Percentiles rank a stretch among this genome's conserved stretches.
phyloP scores from a whole-genome alignment of 2,329 filamentous ascomycete genomes.

The Colletotrichum kahawae region DNA sequence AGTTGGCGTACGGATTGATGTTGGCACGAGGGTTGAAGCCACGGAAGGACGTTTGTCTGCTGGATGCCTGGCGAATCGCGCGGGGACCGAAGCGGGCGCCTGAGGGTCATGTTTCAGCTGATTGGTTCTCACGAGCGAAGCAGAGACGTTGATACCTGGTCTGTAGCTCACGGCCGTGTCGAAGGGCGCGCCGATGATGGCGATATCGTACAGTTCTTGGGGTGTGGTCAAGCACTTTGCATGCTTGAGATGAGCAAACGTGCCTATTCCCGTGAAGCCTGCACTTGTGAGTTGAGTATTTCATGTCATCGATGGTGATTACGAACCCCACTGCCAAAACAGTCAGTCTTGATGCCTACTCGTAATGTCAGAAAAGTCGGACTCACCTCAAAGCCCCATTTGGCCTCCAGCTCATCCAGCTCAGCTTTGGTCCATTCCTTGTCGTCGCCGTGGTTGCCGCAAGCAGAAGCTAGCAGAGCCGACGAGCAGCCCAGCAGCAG shows the following conservation, averaged over 20 bases:
- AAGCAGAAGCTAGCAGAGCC: slow-evolving; percentile 32
- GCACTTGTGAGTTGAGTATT: slow-evolving; percentile 49
- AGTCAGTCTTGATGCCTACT: not conserved
- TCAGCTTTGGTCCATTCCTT: slow-evolving; percentile 55
- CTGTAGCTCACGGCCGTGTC: slow-evolving; percentile 76
- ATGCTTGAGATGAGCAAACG: slow-evolving; percentile 74
- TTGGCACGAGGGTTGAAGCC: slow-evolving; percentile 81
- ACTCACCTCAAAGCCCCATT: slow-evolving; percentile 62
- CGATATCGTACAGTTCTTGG: slow-evolving; percentile 70
- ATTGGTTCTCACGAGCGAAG: not conserved
- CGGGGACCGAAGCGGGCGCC: slow-evolving; percentile 84
- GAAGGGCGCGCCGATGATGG: slow-evolving; percentile 74
- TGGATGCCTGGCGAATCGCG: slow-evolving; percentile 83
- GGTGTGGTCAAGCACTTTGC: slow-evolving; percentile 73
- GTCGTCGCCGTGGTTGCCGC: slow-evolving; percentile 38
- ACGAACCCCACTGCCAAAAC: slow-evolving; percentile 17
- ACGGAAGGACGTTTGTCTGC: slow-evolving; percentile 79
- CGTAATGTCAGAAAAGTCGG: not conserved
- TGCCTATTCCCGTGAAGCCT: slow-evolving; percentile 73
- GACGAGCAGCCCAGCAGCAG: slow-evolving; percentile 18
- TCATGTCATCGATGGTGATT: not conserved
- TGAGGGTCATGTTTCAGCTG: slow-evolving; percentile 21
- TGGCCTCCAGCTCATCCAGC: slow-evolving; percentile 56
- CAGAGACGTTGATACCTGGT: slow-evolving; percentile 46
- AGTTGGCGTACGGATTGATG: slow-evolving; percentile 83